Percentiles rank a stretch among this genome's conserved stretches.
Conservation (phyloP, 441 rosid species). For the Viola pubescens region DNA sequence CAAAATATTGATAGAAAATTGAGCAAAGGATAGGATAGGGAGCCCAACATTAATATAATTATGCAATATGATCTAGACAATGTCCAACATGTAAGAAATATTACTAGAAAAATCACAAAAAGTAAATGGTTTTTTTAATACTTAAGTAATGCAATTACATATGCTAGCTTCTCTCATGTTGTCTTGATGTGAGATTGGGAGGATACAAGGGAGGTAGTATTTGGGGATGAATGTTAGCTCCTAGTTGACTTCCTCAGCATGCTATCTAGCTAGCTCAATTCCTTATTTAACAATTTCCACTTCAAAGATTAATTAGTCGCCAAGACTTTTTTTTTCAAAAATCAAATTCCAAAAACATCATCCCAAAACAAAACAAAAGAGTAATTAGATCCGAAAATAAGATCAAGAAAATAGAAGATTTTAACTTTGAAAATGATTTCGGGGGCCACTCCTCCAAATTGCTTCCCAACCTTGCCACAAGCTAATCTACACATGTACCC, state of each 20-base stretch:
- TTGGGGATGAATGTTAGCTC: slow-evolving; percentile 36
- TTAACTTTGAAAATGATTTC: slow-evolving; percentile 20
- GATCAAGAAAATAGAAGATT: not conserved
- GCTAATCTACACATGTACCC: slow-evolving; percentile 18
- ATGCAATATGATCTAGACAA: not conserved
- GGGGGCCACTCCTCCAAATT: slow-evolving; percentile 11
- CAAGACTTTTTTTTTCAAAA: not conserved
- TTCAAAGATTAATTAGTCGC: too few species aligned
- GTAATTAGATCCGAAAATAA: not conserved
- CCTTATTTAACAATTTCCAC: too few species aligned
- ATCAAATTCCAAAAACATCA: not conserved
- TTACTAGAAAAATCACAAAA: not conserved
- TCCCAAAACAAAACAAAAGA: slow-evolving; percentile 5
- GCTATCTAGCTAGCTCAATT: slow-evolving; percentile 1
- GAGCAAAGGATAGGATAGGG: too few species aligned
- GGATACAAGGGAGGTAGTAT: slow-evolving; percentile 43
- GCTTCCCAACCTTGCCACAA: slow-evolving; percentile 26
- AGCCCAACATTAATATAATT: too few species aligned
- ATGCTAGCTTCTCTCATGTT: slow-evolving; percentile 9
- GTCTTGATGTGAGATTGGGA: slow-evolving; percentile 18
- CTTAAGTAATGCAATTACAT: not conserved
- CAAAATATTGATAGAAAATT: not conserved
- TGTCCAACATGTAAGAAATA: not conserved
- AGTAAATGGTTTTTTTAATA: not conserved
- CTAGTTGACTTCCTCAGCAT: slow-evolving; percentile 44